Percentiles rank a stretch among this genome's conserved stretches.
These are phyloP conservation scores for Dothideomycetes sp. DNA, from an alignment of 2,329 filamentous ascomycete genomes.

Conservation along the genomic window DNA sequence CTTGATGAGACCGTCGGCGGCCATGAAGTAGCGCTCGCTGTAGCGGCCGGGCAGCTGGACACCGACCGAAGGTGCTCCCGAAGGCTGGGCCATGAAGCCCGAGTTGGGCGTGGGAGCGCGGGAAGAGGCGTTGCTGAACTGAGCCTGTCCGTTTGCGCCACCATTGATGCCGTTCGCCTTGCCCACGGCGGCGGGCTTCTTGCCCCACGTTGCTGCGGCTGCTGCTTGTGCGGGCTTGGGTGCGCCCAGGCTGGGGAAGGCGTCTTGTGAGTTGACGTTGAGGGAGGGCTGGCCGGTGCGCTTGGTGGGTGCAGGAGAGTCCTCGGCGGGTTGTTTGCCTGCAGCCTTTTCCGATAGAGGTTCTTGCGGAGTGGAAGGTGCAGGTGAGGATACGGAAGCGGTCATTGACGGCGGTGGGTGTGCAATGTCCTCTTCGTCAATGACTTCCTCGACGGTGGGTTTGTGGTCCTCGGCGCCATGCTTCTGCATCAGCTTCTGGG, in stretches of 20 bases:
- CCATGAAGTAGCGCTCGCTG: constrained; percentile 63
- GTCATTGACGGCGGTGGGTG: constrained; percentile 41
- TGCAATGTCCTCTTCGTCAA: constrained; percentile 64
- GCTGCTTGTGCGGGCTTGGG: constrained; percentile 53
- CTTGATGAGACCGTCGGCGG: constrained; percentile 65
- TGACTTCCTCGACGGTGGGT: constrained; percentile 67
- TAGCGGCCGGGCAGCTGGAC: constrained; percentile 73
- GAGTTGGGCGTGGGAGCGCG: constrained; percentile 54
- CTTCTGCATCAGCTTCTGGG: constrained; percentile 42
- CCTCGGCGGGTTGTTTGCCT: constrained; percentile 48
- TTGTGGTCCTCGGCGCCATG: constrained; percentile 42
- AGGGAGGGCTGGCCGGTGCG: constrained; percentile 33
- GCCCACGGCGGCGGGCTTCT: constrained; percentile 42
- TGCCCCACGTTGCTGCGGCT: constrained; percentile 67
- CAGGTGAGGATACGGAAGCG: constrained; percentile 22
- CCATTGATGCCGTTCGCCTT: constrained; percentile 37
- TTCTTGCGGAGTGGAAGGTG: constrained; percentile 37
- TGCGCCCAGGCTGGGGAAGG: constrained; percentile 83
- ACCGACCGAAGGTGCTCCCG: constrained; percentile 24
- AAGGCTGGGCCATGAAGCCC: constrained; percentile 33
- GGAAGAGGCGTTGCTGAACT: constrained; percentile 37
- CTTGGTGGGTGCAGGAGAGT: constrained; percentile 7
- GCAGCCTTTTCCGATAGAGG: constrained; percentile 52
- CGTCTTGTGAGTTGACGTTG: constrained; percentile 79
- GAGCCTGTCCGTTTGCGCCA: constrained; percentile 42